Conservation (phyloP, 805 yeast species). For the Isabelozyma pseudorhagii region DNA sequence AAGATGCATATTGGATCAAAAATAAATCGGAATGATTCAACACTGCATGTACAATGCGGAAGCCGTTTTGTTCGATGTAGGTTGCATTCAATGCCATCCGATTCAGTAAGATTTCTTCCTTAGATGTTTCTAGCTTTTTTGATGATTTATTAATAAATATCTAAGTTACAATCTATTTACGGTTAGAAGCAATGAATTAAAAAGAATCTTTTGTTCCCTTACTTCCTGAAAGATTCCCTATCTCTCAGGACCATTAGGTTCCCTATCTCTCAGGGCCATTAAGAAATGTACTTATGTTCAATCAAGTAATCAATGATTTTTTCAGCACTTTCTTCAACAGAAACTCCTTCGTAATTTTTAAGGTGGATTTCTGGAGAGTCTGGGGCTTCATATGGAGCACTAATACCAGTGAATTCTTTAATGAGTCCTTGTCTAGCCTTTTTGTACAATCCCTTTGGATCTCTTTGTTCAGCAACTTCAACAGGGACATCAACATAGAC, state of each 20-base stretch:
- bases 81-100: too few species aligned
- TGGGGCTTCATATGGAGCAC: slow-evolving; percentile 96
- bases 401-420: slow-evolving; percentile 91
- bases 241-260: background rate
- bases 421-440: slow-evolving; percentile 95
- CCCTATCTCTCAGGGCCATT: background rate
- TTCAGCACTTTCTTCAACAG: slow-evolving; percentile 80
- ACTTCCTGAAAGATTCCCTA: too few species aligned
- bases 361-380: slow-evolving; percentile 78
- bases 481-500: slow-evolving; percentile 92
- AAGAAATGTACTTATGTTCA: slow-evolving; percentile 41
- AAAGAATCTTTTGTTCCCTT: too few species aligned
- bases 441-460: slow-evolving; percentile 94
- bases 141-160: background rate
- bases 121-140: too few species aligned
- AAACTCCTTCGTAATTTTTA: slow-evolving; percentile 58
- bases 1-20: too few species aligned
- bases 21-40: too few species aligned
- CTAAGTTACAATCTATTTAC: background rate
- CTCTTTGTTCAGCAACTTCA: slow-evolving; percentile 93
- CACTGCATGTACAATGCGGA: too few species aligned
- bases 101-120: too few species aligned
- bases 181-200: background rate
- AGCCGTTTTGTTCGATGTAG: too few species aligned
- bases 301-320: slow-evolving; percentile 66